phyloP scores from a whole-genome alignment of 1,284 basidiomycete species.

The Chalciporus sp. region DNA sequence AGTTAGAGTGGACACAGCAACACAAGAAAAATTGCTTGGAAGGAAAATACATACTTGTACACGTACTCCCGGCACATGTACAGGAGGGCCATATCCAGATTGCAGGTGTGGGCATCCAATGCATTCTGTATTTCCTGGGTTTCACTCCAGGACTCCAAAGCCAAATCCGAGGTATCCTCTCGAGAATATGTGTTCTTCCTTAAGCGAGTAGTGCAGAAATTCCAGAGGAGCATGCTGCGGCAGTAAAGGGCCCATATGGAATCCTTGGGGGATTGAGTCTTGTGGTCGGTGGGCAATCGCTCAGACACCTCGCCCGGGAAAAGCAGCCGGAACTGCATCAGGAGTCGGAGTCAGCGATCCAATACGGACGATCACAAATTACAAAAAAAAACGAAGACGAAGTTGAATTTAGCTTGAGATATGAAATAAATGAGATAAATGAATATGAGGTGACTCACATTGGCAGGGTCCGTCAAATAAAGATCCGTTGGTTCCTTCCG shows the following conservation, averaged over 20 bases:
- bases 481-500: conserved; percentile 57
- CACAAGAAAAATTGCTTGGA: conserved; percentile 3
- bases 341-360: conserved; percentile 11
- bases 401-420: conserved; percentile 24
- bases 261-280: conserved; percentile 59
- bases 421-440: conserved; percentile 13
- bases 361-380: conserved; percentile 3
- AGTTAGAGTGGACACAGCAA: conserved; percentile 12
- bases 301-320: conserved; percentile 66
- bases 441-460: conserved; percentile 46
- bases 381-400: conserved; percentile 18
- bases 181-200: conserved; percentile 43
- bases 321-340: conserved; percentile 50
- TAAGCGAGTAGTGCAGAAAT: conserved; percentile 58
- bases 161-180: conserved; percentile 58
- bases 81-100: conserved; percentile 62
- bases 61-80: conserved; percentile 73
- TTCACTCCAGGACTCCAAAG: conserved; percentile 63
- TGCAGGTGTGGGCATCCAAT: conserved; percentile 67
- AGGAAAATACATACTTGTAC: conserved; percentile 60
- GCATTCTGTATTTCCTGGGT: conserved; percentile 64
- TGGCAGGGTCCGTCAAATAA: conserved; percentile 60
- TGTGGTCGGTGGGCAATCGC: conserved; percentile 44
- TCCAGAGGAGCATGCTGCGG: conserved; percentile 78
- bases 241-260: conserved; percentile 79